A percentile compares a stretch with the other conserved stretches of the same genome.
phyloP scores from a whole-genome alignment of 805 yeast genomes.

The Candida golubevii region DNA sequence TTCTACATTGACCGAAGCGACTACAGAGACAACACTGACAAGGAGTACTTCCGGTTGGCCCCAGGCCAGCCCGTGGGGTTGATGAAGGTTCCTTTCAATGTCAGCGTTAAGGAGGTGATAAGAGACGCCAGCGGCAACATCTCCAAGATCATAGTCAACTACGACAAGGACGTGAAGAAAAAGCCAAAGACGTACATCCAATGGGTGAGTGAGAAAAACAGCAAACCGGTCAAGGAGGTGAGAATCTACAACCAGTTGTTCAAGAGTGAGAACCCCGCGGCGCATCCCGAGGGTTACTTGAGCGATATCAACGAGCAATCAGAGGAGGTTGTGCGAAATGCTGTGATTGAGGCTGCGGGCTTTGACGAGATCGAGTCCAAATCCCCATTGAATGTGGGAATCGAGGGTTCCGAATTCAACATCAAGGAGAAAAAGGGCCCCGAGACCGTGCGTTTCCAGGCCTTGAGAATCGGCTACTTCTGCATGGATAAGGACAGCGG shows the following conservation, averaged over 20 bases:
- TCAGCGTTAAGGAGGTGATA: constrained; percentile 66
- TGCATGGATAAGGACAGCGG: constrained; percentile 78
- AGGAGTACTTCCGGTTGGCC: constrained; percentile 87
- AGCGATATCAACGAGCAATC: constrained; percentile 78
- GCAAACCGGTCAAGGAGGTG: constrained; percentile 63
- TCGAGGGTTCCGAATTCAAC: constrained; percentile 59
- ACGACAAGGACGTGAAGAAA: constrained; percentile 55
- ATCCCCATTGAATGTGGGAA: constrained; percentile 71
- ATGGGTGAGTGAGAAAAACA: constrained; percentile 80
- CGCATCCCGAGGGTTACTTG: constrained; percentile 83
- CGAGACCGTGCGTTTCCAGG: constrained; percentile 80
- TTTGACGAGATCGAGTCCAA: constrained; percentile 61
- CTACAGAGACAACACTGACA: constrained; percentile 55
- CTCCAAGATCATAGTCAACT: constrained; percentile 68
- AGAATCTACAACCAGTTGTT: constrained; percentile 86
- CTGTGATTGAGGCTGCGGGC: constrained; percentile 70
- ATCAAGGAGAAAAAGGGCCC: constrained; percentile 51
- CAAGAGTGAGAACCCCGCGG: constrained; percentile 84
- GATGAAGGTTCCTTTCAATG: constrained; percentile 82
- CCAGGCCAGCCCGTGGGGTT: constrained; percentile 94
- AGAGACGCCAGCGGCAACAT: constrained; percentile 62
- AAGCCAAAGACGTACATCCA: constrained; percentile 96
- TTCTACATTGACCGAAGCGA: constrained; percentile 87
- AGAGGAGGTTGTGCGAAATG: constrained; percentile 59
- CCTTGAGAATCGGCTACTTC: constrained; percentile 93